These are phyloP conservation scores for Neopestalotiopsis sp. DNA, from an alignment of 2,329 filamentous ascomycete genomes.

Conservation along the genomic window DNA sequence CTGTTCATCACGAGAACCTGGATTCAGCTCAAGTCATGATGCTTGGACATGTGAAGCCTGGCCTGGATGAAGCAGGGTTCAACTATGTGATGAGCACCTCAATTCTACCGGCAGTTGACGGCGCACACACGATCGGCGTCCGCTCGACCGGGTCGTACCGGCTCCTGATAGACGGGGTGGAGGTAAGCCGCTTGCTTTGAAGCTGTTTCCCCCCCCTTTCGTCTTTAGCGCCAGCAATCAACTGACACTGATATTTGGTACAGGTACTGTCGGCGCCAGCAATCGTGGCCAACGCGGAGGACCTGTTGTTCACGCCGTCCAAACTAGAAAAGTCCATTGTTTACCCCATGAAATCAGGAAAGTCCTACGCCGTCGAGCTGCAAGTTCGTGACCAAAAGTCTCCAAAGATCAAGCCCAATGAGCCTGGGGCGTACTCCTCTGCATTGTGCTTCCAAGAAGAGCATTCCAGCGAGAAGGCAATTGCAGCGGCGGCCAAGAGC, in stretches of 20 bases:
- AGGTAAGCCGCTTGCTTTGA: neutral
- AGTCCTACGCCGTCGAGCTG: neutral
- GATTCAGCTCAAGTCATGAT: neutral
- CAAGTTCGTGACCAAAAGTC: neutral
- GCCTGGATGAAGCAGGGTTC: neutral
- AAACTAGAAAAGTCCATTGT: neutral
- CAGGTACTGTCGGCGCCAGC: neutral
- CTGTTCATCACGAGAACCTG: neutral
- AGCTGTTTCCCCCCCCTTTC: too few species aligned
- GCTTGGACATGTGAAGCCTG: neutral
- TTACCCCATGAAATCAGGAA: neutral
- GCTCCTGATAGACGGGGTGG: neutral
- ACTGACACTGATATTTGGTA: neutral
- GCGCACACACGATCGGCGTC: neutral
- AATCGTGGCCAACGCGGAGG: neutral
- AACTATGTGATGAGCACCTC: neutral
- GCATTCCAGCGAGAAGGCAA: neutral
- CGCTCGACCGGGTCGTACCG: neutral
- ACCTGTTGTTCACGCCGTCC: neutral
- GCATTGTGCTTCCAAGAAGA: slow-evolving; percentile 9
- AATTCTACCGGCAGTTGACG: neutral
- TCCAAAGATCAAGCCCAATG: neutral
- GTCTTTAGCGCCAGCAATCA: too few species aligned
- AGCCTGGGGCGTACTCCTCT: neutral
- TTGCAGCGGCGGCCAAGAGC: neutral